Evolutionary conservation across 2,329 filamentous ascomycete species (phyloP).

Genomic region (Lecanicillium sp.): DNA sequence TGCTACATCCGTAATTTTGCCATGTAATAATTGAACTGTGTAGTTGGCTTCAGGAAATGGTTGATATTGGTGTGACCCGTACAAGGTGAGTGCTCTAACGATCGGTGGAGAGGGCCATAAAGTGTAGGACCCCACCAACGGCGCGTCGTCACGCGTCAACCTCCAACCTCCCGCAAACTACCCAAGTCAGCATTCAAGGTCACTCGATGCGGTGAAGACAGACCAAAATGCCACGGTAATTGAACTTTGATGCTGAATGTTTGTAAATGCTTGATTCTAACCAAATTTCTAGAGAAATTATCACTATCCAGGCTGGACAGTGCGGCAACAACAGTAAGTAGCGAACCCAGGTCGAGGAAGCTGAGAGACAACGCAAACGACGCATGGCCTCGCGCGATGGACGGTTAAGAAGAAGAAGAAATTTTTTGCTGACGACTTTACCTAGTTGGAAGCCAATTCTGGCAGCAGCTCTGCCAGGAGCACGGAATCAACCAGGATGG

Average conservation of each 20-base stretch:
- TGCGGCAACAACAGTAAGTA: conserved; percentile 97
- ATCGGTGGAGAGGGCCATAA: too few relatives aligned
- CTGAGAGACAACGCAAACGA: neutral
- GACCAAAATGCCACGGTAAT: conserved; percentile 19
- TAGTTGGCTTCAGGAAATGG: too few relatives aligned
- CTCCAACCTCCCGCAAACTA: neutral
- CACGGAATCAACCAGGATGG: conserved; percentile 97
- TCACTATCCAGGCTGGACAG: conserved; percentile 97
- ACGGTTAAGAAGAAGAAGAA: neutral
- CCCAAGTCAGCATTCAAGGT: conserved; percentile 1
- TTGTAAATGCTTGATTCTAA: conserved; percentile 2
- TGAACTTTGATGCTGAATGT: neutral
- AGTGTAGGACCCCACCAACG: too few relatives aligned
- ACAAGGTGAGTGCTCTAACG: too few relatives aligned
- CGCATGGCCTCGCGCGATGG: neutral
- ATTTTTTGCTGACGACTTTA: conserved; percentile 30
- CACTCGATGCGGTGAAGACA: neutral
- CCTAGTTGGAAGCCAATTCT: conserved; percentile 93
- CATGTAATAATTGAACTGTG: too few relatives aligned
- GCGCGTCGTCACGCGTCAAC: neutral
- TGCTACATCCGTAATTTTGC: too few relatives aligned
- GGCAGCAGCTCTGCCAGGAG: conserved; percentile 97
- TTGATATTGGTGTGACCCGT: too few relatives aligned
- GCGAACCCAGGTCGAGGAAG: conserved; percentile 7
- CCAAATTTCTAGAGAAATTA: conserved; percentile 69